These are phyloP conservation scores for Adenanthera pavonina DNA, from an alignment of 306 rosid genomes.

Conservation along the genomic window DNA sequence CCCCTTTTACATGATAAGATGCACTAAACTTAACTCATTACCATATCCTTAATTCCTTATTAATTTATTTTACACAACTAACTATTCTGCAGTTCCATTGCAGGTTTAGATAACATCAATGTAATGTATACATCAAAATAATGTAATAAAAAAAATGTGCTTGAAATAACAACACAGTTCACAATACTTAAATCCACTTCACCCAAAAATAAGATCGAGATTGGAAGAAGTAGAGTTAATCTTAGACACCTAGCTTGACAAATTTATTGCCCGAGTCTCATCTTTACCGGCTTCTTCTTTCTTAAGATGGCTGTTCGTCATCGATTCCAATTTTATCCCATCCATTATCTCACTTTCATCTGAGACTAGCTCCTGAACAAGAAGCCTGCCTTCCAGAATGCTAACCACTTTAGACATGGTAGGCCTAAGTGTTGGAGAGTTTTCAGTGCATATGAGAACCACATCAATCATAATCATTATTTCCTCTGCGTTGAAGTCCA, in stretches of 20 bases:
- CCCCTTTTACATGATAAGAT: too few relatives aligned
- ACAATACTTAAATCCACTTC: not conserved
- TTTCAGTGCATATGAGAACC: not conserved
- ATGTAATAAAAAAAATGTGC: not conserved
- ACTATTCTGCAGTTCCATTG: too few relatives aligned
- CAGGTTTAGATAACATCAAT: too few relatives aligned
- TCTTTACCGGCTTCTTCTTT: not conserved
- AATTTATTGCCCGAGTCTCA: not conserved
- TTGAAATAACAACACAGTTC: not conserved
- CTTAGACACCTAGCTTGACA: not conserved
- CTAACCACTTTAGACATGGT: not conserved
- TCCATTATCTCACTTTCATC: slow-evolving; percentile 40
- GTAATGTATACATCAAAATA: too few relatives aligned
- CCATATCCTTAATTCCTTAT: too few relatives aligned
- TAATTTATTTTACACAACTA: too few relatives aligned
- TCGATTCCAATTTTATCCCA: slow-evolving; percentile 30
- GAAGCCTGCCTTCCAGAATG: slow-evolving; percentile 38
- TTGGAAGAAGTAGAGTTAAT: slow-evolving; percentile 21
- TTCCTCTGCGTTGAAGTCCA: not conserved
- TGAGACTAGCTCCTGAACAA: slow-evolving; percentile 29
- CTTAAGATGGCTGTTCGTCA: not conserved
- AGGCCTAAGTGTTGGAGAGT: not conserved
- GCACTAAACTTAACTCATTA: too few relatives aligned
- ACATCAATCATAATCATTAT: not conserved
- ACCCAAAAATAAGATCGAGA: slow-evolving; percentile 12